These are phyloP conservation scores for Neopestalotiopsis sp. DNA, from an alignment of 2,329 filamentous ascomycete species.

Conservation along the genomic window DNA sequence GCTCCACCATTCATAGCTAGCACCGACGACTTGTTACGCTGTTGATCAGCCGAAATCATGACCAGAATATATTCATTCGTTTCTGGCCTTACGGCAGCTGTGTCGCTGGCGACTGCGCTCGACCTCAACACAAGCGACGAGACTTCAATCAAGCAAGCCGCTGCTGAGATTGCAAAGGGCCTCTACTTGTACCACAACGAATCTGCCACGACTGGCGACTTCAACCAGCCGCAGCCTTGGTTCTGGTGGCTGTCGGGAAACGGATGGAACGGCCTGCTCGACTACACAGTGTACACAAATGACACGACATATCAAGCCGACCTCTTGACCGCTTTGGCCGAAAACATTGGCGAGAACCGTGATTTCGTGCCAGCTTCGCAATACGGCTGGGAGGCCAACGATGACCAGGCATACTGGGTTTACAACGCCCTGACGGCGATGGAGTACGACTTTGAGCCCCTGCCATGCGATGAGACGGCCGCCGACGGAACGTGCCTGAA, in stretches of 20 bases:
- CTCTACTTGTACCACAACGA: conserved; percentile 36
- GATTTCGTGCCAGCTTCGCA: conserved; percentile 30
- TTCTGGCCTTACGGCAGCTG: background rate
- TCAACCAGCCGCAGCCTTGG: conserved; percentile 38
- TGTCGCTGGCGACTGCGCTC: background rate
- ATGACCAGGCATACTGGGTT: conserved; percentile 57
- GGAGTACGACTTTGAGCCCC: conserved; percentile 46
- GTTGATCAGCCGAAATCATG: background rate
- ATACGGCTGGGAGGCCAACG: conserved; percentile 42
- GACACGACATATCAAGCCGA: conserved; percentile 31
- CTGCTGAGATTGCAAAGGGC: conserved; percentile 32
- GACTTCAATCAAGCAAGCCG: conserved; percentile 31
- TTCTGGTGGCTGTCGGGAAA: conserved; percentile 41
- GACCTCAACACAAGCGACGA: conserved; percentile 28
- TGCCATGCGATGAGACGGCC: conserved; percentile 29
- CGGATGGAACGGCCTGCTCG: conserved; percentile 34
- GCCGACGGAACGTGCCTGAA: conserved; percentile 43
- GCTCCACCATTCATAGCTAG: background rate
- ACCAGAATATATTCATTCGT: background rate
- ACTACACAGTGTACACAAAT: conserved; percentile 31
- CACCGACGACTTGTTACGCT: background rate
- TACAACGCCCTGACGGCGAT: conserved; percentile 51
- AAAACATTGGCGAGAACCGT: conserved; percentile 30
- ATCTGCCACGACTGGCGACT: conserved; percentile 35
- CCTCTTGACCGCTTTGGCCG: conserved; percentile 25